These are phyloP conservation scores for Lasiodiplodia sp. DNA, from an alignment of 2,329 filamentous ascomycete genomes.

Conservation along the genomic window DNA sequence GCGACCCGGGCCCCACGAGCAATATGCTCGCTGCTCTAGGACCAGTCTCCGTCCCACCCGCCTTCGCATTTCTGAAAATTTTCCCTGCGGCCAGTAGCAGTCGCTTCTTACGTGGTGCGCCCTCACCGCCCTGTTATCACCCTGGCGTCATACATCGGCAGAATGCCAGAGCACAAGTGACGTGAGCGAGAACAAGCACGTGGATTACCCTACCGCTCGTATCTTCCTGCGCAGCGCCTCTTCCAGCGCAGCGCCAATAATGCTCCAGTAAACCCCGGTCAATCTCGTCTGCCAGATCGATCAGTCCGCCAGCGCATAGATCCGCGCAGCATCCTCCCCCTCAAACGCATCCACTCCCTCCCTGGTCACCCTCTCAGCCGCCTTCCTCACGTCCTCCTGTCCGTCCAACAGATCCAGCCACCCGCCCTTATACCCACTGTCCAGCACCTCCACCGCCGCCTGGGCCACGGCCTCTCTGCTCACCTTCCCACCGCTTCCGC, in stretches of 20 bases:
- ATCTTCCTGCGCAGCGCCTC: background rate
- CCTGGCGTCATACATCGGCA: background rate
- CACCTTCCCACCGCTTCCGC: constrained; percentile 47
- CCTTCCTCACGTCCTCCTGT: constrained; percentile 54
- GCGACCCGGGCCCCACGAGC: background rate
- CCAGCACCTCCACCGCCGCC: constrained; percentile 58
- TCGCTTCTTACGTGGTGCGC: background rate
- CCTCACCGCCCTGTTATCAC: background rate
- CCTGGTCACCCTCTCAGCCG: constrained; percentile 54
- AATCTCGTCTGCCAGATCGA: background rate
- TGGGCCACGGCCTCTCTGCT: constrained; percentile 60
- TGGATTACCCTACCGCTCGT: background rate
- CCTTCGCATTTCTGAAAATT: background rate
- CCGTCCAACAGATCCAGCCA: constrained; percentile 64
- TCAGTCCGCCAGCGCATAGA: constrained; percentile 35
- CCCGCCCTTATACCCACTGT: constrained; percentile 56
- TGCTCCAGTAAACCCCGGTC: background rate
- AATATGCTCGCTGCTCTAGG: background rate
- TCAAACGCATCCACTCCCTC: constrained; percentile 56
- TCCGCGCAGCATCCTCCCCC: constrained; percentile 59
- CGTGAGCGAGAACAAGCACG: background rate
- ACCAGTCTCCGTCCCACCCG: background rate
- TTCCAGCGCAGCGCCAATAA: background rate
- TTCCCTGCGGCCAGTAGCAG: background rate
- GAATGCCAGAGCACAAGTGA: background rate